Evolutionary conservation across 306 rosid species (phyloP), one percentile per base, ranked within the genome.

Genomic region (Rosa chinensis): DNA sequence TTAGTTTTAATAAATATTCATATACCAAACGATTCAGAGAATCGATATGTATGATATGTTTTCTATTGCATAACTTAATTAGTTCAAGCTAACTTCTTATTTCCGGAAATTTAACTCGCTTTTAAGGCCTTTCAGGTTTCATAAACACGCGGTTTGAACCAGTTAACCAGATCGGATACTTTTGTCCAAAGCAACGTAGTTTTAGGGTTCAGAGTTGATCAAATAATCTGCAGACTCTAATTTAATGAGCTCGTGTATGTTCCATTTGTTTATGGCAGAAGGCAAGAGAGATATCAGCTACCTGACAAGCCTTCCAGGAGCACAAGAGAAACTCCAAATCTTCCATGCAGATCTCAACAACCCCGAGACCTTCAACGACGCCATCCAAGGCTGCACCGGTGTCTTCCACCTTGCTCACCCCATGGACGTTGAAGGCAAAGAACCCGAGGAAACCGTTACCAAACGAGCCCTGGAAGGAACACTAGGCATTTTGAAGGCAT

Each of bases 381-480:
- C 87, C 61, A 84, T 88, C 62, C 64, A 64, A 84, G 89, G 89
- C 11, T 86, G 92, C 62, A 32, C 74, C 0, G 87, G 88, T 32
- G 87, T 88, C 16, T 88, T 86, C 66, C 92, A 88, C 49, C 75
- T 86, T 1, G 90, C 92, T 37, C 89, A 83, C 37, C 88, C 90
- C 18, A 87, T 85, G 85, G 89, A 85, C 69, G 25, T 61, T 0
- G 78, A 39, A 6, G 73, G 37, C 66, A 85, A 10, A 5, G 97
- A 92, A 70, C 70, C 80, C 0, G 90, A 85, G 13, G 89, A 89
- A 37, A 23, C 28, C 1, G 84, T 92, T 49, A 90, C 84, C 37
- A 72, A 79, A 74, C 80, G 87, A 82, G 52, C 88, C 52, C 66
- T 86, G 55, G 85, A 86, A 52, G 97, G 90, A 20, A 83, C 97